phyloP scores from a whole-genome alignment of 2,329 filamentous ascomycete genomes.

The Epichloe aotearoae region DNA sequence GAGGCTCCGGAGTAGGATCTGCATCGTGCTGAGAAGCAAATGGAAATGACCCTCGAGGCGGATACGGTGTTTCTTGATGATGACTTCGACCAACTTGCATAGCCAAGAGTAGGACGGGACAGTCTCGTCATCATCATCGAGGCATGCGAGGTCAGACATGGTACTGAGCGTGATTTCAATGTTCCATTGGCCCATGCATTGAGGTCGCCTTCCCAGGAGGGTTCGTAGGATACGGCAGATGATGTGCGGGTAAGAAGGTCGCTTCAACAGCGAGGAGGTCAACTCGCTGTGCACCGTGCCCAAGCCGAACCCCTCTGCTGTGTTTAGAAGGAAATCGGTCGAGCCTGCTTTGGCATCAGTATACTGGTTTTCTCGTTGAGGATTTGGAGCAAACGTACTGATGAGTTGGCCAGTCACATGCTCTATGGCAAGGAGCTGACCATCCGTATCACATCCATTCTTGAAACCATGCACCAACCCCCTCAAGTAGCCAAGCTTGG shows the following conservation, averaged over 20 bases:
- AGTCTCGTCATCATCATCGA: constrained; percentile 14
- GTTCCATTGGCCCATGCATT: constrained; percentile 44
- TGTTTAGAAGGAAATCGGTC: constrained; percentile 15
- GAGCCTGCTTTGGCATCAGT: constrained; percentile 14
- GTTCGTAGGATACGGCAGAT: constrained; percentile 28
- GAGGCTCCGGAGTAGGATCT: constrained; percentile 41
- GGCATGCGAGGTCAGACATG: constrained; percentile 24
- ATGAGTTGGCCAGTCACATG: constrained; percentile 27
- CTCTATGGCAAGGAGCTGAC: constrained; percentile 31
- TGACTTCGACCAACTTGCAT: constrained; percentile 40
- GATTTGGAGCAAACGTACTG: constrained; percentile 15
- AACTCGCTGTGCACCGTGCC: constrained; percentile 29
- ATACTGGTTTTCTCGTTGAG: constrained; percentile 1
- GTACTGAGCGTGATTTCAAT: constrained; percentile 38
- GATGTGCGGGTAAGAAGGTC: constrained; percentile 21
- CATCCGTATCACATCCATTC: constrained; percentile 19
- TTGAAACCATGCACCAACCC: constrained; percentile 22
- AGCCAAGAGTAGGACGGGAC: constrained; percentile 29
- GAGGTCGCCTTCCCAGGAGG: constrained; percentile 37
- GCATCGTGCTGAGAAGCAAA: constrained; percentile 39
- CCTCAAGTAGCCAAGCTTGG: constrained; percentile 25
- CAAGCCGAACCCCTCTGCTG: constrained; percentile 22
- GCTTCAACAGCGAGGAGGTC: constrained; percentile 19
- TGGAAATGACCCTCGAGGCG: constrained; percentile 51
- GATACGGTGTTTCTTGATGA: constrained; percentile 47